Conservation (phyloP, 164 flowering plant species). For the Dillenia suffruticosa region DNA sequence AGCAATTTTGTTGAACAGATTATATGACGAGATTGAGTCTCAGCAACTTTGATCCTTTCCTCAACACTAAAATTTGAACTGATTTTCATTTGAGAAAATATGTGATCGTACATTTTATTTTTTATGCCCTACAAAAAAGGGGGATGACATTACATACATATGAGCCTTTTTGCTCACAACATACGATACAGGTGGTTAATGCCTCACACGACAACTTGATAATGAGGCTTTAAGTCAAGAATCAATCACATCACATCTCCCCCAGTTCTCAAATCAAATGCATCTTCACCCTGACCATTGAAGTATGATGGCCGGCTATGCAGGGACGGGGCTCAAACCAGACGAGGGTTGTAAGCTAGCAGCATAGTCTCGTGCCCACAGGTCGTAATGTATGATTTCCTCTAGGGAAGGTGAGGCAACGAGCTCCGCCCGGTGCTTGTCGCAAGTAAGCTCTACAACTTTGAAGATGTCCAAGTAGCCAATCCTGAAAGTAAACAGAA, state of each 20-base stretch:
- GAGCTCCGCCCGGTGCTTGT: conserved; percentile 65
- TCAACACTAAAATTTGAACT: too few species aligned
- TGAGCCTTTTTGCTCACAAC: neutral
- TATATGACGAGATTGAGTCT: too few species aligned
- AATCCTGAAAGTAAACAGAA: conserved; percentile 50
- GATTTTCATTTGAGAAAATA: too few species aligned
- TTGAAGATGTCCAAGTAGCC: conserved; percentile 89
- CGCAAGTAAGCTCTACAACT: conserved; percentile 88
- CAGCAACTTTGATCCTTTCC: too few species aligned
- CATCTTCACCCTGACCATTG: neutral
- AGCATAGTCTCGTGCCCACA: conserved; percentile 91
- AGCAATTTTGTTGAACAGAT: too few species aligned
- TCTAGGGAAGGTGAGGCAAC: conserved; percentile 80
- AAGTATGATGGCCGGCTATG: conserved; percentile 15
- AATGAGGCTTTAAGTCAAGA: too few species aligned
- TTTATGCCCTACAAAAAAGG: neutral
- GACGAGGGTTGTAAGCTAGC: conserved; percentile 43
- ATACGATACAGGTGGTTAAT: neutral
- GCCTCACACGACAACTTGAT: neutral
- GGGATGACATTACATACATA: neutral
- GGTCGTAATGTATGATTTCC: conserved; percentile 86
- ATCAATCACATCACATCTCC: neutral
- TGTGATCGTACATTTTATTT: too few species aligned
- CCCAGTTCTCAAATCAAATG: neutral
- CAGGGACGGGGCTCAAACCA: conserved; percentile 55